Base-by-base conservation (phyloP, 108 stramenopile genomes). In the Halocafeteria seosinensis region DNA sequence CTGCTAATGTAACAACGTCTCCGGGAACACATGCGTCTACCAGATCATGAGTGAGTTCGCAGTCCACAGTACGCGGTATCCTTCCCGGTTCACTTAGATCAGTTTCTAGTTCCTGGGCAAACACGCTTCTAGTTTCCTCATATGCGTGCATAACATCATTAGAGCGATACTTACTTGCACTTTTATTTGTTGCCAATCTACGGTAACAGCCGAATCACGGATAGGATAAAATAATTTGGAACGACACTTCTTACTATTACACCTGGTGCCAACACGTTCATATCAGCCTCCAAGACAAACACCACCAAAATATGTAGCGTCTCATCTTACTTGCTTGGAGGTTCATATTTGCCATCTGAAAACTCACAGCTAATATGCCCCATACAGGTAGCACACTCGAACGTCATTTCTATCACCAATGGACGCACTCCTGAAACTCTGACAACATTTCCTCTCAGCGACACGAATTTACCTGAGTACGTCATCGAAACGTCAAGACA, bases 121-220 rank as follows among this genome's bases (percentile, higher is more conserved):
- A n/a, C n/a, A n/a, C n/a, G 42, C 42, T n/a, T 17, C 42, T n/a
- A 47, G 42, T 47, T 17, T n/a, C 21, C 42, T n/a, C 42, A 17
- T 17, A n/a, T 17, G 42, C 21, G 42, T n/a, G 42, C 42, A n/a
- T n/a, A 17, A 17, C 42, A 21, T 47, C 42, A 17, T n/a, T n/a
- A n/a, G 42, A 17, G 42, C 42, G 42, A 21, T n/a, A 47, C 96
- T 68, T 98, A n/a, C n/a, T n/a, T n/a, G 94, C 28, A 98, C 77
- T 62, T 92, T 90, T 69, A 94, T 78, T 77, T 95, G 92, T 72
- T 98, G 96, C 65, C 94, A 98, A 73, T 98, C 96, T n/a, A 82
- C 74, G 21, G 12, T 2, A 12, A 17, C 11, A 2, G 25, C 57
- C 21, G 57, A 30, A 11, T 26, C 17, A 33, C 2, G 12, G 27